Evolutionary conservation across 1,284 basidiomycete genomes (phyloP).

Genomic region (Trametes pubescens): DNA sequence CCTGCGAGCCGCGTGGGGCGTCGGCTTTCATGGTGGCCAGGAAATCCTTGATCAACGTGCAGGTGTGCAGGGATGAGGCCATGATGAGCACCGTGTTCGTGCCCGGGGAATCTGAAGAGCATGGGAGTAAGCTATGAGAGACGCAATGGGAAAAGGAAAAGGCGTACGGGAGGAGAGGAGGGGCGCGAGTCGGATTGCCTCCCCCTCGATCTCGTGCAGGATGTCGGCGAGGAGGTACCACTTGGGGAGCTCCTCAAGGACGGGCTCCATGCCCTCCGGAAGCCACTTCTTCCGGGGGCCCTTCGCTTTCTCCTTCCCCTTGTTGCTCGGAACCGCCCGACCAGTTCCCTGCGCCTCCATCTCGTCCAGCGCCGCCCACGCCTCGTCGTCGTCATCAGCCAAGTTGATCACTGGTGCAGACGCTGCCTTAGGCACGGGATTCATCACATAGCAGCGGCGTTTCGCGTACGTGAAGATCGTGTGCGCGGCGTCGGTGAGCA

Average conservation of each 20-base stretch:
- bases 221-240: constrained; percentile 90
- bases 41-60: constrained; percentile 81
- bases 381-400: constrained; percentile 69
- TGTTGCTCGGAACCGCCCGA: constrained; percentile 24
- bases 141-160: neutral
- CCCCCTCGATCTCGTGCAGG: constrained; percentile 91
- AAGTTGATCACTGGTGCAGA: constrained; percentile 43
- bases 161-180: constrained; percentile 40
- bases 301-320: constrained; percentile 16
- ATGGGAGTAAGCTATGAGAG: constrained; percentile 4
- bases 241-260: constrained; percentile 95
- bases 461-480: constrained; percentile 88
- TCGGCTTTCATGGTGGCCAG: constrained; percentile 70
- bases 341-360: constrained; percentile 49
- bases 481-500: constrained; percentile 90
- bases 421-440: constrained; percentile 41
- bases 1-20: constrained; percentile 65
- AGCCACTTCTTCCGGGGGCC: constrained; percentile 60
- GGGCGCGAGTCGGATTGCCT: constrained; percentile 73
- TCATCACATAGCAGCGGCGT: constrained; percentile 76
- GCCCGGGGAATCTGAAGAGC: constrained; percentile 58
- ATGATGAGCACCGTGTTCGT: constrained; percentile 88
- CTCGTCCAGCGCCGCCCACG: constrained; percentile 75
- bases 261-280: constrained; percentile 83
- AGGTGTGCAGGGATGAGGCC: constrained; percentile 85